Percentiles rank a stretch among this genome's conserved stretches.
These are phyloP conservation scores for Cladophialophora carrionii DNA, from an alignment of 2,329 filamentous ascomycete species.

Conservation along the genomic window DNA sequence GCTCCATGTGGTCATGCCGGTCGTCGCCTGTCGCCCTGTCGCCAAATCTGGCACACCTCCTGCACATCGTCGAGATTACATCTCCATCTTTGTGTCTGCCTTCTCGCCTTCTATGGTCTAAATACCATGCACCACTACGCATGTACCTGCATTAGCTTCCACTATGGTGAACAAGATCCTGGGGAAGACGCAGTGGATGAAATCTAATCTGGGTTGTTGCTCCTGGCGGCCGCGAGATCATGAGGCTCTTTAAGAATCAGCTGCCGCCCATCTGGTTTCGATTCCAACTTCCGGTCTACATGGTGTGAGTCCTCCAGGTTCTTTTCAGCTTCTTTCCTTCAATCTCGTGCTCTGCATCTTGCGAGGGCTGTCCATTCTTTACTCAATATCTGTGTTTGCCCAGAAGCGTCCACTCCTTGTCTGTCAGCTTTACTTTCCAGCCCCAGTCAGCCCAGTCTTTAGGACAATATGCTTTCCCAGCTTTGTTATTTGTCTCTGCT, in stretches of 20 bases:
- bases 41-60: slow-evolving; percentile 8
- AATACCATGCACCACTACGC: neutral
- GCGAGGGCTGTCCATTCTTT: slow-evolving; percentile 12
- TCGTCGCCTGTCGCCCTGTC: neutral
- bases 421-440: neutral
- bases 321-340: neutral
- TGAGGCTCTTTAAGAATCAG: slow-evolving; percentile 23
- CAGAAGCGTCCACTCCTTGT: neutral
- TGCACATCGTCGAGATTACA: slow-evolving; percentile 19
- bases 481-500: neutral
- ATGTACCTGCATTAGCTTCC: slow-evolving; percentile 19
- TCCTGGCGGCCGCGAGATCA: neutral
- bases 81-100: slow-evolving; percentile 1
- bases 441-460: neutral
- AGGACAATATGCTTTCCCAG: slow-evolving; percentile 14
- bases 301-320: neutral
- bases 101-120: slow-evolving; percentile 2
- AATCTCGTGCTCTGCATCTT: neutral
- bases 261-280: slow-evolving; percentile 15
- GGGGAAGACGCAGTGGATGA: slow-evolving; percentile 9
- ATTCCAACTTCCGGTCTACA: neutral
- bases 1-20: slow-evolving; percentile 7
- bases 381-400: neutral
- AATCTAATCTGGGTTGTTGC: neutral
- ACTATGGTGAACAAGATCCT: slow-evolving; percentile 1